phyloP scores from a whole-genome alignment of 1,139 yeast genomes.

The Zygosaccharomyces sapae region DNA sequence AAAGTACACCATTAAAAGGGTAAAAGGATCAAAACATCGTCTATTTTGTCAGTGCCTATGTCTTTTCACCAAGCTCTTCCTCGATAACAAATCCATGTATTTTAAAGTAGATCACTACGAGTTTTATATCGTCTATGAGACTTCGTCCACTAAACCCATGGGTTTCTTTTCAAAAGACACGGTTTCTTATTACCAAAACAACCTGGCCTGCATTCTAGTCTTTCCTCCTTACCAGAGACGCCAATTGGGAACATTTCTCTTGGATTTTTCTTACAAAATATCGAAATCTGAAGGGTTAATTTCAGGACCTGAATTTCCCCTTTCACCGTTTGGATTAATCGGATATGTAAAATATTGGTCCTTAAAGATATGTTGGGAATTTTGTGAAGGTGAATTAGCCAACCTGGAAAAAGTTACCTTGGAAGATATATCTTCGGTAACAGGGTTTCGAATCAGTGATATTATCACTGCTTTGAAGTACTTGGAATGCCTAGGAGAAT shows the following conservation, averaged over 20 bases:
- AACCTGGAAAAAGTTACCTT: conserved; percentile 40
- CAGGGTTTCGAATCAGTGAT: conserved; percentile 73
- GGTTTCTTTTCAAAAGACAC: conserved; percentile 91
- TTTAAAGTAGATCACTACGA: conserved; percentile 76
- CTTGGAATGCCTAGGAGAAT: conserved; percentile 48
- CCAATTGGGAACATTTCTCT: conserved; percentile 71
- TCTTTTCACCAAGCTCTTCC: conserved; percentile 77
- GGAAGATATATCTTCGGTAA: conserved; percentile 49
- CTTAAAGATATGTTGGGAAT: conserved; percentile 42
- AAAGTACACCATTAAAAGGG: conserved; percentile 53
- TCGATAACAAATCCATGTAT: conserved; percentile 88
- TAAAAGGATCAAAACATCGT: conserved; percentile 59
- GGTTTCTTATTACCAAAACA: conserved; percentile 77
- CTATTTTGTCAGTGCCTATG: conserved; percentile 79
- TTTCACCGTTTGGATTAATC: conserved; percentile 73
- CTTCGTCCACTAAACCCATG: conserved; percentile 50
- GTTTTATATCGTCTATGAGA: conserved; percentile 67
- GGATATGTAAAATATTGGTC: conserved; percentile 82
- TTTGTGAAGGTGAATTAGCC: conserved; percentile 41
- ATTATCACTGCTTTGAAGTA: conserved; percentile 58
- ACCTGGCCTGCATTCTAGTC: conserved; percentile 83
- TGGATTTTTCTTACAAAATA: conserved; percentile 76
- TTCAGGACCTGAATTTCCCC: conserved; percentile 91
- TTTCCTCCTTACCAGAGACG: conserved; percentile 89
- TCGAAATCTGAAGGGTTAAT: conserved; percentile 53